Evolutionary conservation across 768 basidiomycete species (phyloP).

Genomic region (Lactarius sanguifluus): DNA sequence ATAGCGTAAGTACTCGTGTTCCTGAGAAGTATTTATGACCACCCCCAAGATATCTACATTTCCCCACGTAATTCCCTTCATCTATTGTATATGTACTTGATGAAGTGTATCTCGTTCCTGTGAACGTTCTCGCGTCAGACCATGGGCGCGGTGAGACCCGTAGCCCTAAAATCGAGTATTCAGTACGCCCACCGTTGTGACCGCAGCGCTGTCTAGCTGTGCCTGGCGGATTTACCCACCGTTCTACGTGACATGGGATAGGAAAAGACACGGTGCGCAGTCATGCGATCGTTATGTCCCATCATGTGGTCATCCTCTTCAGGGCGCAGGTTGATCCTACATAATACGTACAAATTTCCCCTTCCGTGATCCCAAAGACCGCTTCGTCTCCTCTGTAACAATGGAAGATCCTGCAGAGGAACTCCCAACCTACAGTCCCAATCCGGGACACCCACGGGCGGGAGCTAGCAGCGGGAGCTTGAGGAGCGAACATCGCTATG

Average conservation of each 20-base stretch:
- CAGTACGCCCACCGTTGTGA: background rate
- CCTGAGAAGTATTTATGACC: background rate
- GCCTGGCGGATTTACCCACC: background rate
- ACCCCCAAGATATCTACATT: background rate
- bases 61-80: background rate
- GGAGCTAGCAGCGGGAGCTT: background rate
- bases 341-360: background rate
- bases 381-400: background rate
- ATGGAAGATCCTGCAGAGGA: background rate
- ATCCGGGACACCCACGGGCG: background rate
- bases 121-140: too few relatives aligned
- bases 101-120: too few relatives aligned
- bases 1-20: background rate
- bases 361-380: background rate
- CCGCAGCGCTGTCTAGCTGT: background rate
- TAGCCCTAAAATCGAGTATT: background rate
- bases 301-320: background rate
- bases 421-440: slow-evolving; percentile 14
- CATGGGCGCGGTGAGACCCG: background rate
- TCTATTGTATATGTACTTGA: background rate
- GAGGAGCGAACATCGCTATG: slow-evolving; percentile 13
- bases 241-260: background rate
- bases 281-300: slow-evolving; percentile 1
- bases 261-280: background rate
- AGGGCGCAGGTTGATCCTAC: background rate